Conservation (phyloP, 768 basidiomycete genomes). For the Lentinula lateritia region DNA sequence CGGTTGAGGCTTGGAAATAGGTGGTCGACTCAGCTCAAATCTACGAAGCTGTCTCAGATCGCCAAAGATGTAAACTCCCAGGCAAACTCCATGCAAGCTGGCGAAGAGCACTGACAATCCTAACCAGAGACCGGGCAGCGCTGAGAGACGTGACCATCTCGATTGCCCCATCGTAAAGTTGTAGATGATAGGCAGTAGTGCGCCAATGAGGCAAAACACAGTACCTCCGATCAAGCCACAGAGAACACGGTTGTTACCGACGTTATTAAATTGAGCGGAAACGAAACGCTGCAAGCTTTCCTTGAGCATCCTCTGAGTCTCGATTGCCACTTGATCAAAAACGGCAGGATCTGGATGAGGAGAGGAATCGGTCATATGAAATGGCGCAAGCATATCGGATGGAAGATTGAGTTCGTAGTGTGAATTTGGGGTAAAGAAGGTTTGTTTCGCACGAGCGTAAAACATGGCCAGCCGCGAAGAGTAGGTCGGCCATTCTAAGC, state of each 20-base stretch:
- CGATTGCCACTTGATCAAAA: slow-evolving; percentile 54
- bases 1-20: slow-evolving; percentile 47
- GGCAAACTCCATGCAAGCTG: slow-evolving; percentile 67
- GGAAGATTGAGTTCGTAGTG: slow-evolving; percentile 70
- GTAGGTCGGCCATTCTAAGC: slow-evolving; percentile 34
- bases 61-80: slow-evolving; percentile 76
- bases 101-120: slow-evolving; percentile 58
- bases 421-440: slow-evolving; percentile 70
- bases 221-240: slow-evolving; percentile 66
- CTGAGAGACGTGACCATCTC: slow-evolving; percentile 53
- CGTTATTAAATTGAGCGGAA: slow-evolving; percentile 61
- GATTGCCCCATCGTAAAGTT: slow-evolving; percentile 42
- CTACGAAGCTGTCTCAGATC: slow-evolving; percentile 74
- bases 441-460: slow-evolving; percentile 74
- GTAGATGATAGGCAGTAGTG: slow-evolving; percentile 39
- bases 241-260: slow-evolving; percentile 62
- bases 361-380: slow-evolving; percentile 37
- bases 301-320: slow-evolving; percentile 54
- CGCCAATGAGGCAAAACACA: slow-evolving; percentile 41
- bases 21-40: slow-evolving; percentile 70
- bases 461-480: slow-evolving; percentile 63
- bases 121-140: slow-evolving; percentile 66
- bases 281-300: slow-evolving; percentile 65
- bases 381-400: slow-evolving; percentile 58
- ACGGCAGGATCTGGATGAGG: slow-evolving; percentile 62